These are phyloP conservation scores for Yarrowia sp. DNA, from an alignment of 805 yeast species.

Conservation along the genomic window DNA sequence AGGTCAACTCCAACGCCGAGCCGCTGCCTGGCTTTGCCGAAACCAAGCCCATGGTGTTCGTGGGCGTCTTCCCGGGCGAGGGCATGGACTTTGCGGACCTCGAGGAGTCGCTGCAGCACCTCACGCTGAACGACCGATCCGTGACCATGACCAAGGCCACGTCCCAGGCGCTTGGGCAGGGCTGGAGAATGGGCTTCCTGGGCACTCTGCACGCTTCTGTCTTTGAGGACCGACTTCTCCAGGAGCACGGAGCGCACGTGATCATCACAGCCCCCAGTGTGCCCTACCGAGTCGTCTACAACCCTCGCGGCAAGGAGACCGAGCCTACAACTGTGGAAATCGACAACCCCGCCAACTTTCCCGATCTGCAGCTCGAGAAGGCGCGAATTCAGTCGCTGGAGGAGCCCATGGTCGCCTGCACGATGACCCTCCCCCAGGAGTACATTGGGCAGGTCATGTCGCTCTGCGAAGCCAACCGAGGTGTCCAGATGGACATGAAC, in stretches of 20 bases:
- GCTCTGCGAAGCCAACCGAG: conserved; percentile 80
- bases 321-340: conserved; percentile 65
- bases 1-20: conserved; percentile 49
- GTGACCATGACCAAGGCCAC: conserved; percentile 88
- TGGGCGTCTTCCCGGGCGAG: conserved; percentile 96
- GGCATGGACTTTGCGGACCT: conserved; percentile 84
- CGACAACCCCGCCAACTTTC: conserved; percentile 92
- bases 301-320: conserved; percentile 27
- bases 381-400: conserved; percentile 50
- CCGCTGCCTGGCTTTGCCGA: conserved; percentile 94
- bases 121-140: conserved; percentile 87
- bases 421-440: conserved; percentile 88
- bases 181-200: conserved; percentile 94
- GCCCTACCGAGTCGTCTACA: conserved; percentile 75
- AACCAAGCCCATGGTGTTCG: conserved; percentile 97
- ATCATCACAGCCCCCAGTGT: conserved; percentile 95
- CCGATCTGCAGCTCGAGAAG: conserved; percentile 48
- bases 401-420: conserved; percentile 89
- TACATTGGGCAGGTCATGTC: conserved; percentile 84
- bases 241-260: conserved; percentile 89
- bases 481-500: conserved; percentile 74
- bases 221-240: conserved; percentile 84
- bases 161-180: conserved; percentile 92
- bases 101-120: conserved; percentile 77
- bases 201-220: conserved; percentile 96